Conservation (phyloP, 768 basidiomycete species). For the Mycena vitilis region DNA sequence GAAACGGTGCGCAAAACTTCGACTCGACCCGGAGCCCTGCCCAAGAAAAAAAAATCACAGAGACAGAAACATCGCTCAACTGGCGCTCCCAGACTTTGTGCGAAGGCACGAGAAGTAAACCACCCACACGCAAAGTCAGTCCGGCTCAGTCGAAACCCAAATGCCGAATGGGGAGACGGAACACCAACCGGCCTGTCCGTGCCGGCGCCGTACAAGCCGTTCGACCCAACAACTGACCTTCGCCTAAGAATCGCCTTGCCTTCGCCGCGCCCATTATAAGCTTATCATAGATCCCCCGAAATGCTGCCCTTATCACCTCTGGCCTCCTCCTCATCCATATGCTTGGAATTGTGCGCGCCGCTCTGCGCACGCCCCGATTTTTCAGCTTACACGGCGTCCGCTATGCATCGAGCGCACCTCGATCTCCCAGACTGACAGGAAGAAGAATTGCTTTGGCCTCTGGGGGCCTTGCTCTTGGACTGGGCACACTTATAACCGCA, state of each 20-base stretch:
- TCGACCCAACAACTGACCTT: no score
- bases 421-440: not conserved
- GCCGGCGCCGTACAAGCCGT: no score
- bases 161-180: slow-evolving; percentile 4
- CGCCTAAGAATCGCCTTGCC: not conserved
- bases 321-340: slow-evolving; percentile 1
- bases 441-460: slow-evolving; percentile 20
- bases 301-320: slow-evolving; percentile 4
- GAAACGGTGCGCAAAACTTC: no score
- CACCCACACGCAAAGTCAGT: no score
- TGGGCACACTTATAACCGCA: slow-evolving; percentile 19
- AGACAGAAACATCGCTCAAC: no score
- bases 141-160: no score
- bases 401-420: slow-evolving; percentile 28
- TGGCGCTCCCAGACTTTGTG: no score
- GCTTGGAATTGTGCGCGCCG: slow-evolving; percentile 13
- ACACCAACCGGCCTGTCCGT: not conserved
- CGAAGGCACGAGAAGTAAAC: no score
- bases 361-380: not conserved
- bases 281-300: slow-evolving; percentile 27
- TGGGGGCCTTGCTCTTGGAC: slow-evolving; percentile 29
- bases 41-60: no score
- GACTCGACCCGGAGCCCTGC: no score
- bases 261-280: not conserved
- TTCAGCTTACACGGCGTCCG: slow-evolving; percentile 15